Base-by-base conservation (phyloP, 192 early-diverging fungal genomes). In the Gryganskiella cystojenkinii region DNA sequence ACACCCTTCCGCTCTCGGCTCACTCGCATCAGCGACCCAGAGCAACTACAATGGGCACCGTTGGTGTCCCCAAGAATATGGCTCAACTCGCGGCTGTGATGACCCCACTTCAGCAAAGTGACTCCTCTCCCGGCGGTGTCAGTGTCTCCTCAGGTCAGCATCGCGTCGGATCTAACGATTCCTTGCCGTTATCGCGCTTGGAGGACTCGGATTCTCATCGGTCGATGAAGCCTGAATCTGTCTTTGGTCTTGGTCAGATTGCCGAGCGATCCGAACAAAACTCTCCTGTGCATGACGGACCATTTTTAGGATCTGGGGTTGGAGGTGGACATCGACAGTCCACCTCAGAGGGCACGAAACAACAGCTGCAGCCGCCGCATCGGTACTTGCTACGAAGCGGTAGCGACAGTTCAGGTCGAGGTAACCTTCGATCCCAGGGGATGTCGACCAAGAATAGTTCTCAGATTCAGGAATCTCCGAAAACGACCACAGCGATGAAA, bases 31-130 rank as follows among this genome's bases (percentile, higher is more conserved):
- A 78, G 2, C 49, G 74, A n/a, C 74, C 74, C 10, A 58, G 74
- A 56, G 74, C 74, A n/a, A 78, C 74, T 8, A 78, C 74, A 1
- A 68, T 78, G 74, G 74, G 74, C 8, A 78, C 74, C 9, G 74
- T 78, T 15, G 74, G 63, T 44, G 66, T 78, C 0, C 74, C 74
- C 19, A 78, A 78, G 66, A 78, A 78, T 42, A 78, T 78, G 74
- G 74, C 61, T 22, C 74, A 78, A n/a, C 43, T 78, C 14, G 74
- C 74, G 9, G 74, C 74, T 4, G 74, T 54, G 1, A 78, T 78
- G 59, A 69, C 66, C 5, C 74, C 74, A 8, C 63, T 67, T 5
- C 64, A 75, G 25, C 52, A 54, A 54, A 3, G 8, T 9, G 50
- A 30, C 3, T 66, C 63, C 25, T 19, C 54, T 15, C 31, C 49